phyloP scores from a whole-genome alignment of 2,329 filamentous ascomycete species.

The Teratosphaeria zuluensis region DNA sequence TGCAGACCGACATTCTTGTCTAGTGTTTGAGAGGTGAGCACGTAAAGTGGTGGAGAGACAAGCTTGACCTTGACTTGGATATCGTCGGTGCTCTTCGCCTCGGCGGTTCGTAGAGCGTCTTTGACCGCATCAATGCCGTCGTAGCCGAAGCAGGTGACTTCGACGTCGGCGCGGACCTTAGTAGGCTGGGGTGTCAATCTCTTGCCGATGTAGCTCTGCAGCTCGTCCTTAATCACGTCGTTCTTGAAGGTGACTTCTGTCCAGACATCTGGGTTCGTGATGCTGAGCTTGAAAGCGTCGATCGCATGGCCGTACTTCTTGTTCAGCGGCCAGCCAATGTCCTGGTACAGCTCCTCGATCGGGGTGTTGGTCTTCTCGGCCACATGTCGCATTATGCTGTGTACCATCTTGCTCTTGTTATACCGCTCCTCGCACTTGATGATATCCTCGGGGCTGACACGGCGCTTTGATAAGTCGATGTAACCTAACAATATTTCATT shows the following conservation, averaged over 20 bases:
- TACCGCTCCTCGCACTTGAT: constrained; percentile 98
- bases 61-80: constrained; percentile 97
- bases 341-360: constrained; percentile 91
- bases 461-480: constrained; percentile 96
- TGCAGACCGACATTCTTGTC: constrained; percentile 84
- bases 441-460: constrained; percentile 95
- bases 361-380: constrained; percentile 91
- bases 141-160: constrained; percentile 84
- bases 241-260: constrained; percentile 82
- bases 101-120: constrained; percentile 78
- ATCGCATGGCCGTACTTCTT: constrained; percentile 94
- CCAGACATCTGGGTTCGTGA: constrained; percentile 97
- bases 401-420: constrained; percentile 99
- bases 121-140: constrained; percentile 99
- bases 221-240: constrained; percentile 74
- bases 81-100: constrained; percentile 83
- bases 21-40: constrained; percentile 87
- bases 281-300: constrained; percentile 97
- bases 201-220: constrained; percentile 94
- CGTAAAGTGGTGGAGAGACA: constrained; percentile 94
- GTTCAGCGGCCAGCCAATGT: constrained; percentile 93
- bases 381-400: constrained; percentile 97
- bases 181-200: constrained; percentile 95
- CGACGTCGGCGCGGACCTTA: constrained; percentile 95
- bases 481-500: constrained; percentile 48